A percentile compares a stretch with the other conserved stretches of the same genome.
Conservation (phyloP, 2,329 filamentous ascomycete genomes). For the Thielaviopsis ethacetica region DNA sequence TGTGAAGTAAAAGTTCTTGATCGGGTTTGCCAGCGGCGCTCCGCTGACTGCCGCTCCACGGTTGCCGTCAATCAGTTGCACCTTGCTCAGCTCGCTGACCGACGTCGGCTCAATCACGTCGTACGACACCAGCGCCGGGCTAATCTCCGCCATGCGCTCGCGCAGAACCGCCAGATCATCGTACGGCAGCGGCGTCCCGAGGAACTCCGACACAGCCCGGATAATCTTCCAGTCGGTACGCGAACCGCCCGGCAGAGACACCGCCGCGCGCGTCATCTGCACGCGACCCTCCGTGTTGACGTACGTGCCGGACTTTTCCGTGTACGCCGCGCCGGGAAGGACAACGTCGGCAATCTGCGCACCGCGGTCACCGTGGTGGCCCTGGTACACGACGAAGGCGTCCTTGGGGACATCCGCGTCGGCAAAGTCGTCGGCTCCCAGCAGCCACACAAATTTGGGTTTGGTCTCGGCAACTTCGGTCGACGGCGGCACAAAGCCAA, state of each 20-base stretch:
- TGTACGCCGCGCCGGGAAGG: constrained; percentile 88
- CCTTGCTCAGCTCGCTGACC: constrained; percentile 63
- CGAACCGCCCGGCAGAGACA: constrained; percentile 72
- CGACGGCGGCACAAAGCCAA: constrained; percentile 84
- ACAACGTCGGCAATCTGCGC: constrained; percentile 88
- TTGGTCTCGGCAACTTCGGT: constrained; percentile 64
- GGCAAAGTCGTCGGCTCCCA: constrained; percentile 83
- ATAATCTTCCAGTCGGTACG: constrained; percentile 99
- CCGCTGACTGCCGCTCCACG: constrained; percentile 64
- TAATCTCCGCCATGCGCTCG: constrained; percentile 90
- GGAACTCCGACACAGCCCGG: constrained; percentile 79
- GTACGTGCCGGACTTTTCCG: constrained; percentile 90
- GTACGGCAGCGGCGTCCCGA: constrained; percentile 74
- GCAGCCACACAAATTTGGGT: constrained; percentile 91
- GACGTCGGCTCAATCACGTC: constrained; percentile 77
- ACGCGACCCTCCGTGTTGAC: constrained; percentile 96
- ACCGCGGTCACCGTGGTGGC: constrained; percentile 88
- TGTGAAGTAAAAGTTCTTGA: constrained; percentile 97
- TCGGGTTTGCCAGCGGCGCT: constrained; percentile 63
- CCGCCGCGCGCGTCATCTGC: constrained; percentile 83
- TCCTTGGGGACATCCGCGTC: constrained; percentile 82
- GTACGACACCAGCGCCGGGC: constrained; percentile 74
- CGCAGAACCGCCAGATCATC: constrained; percentile 80
- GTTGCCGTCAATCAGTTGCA: constrained; percentile 92
- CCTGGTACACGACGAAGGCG: constrained; percentile 94